Conservation (phyloP, 768 basidiomycete genomes). For the Suillus brevipes region DNA sequence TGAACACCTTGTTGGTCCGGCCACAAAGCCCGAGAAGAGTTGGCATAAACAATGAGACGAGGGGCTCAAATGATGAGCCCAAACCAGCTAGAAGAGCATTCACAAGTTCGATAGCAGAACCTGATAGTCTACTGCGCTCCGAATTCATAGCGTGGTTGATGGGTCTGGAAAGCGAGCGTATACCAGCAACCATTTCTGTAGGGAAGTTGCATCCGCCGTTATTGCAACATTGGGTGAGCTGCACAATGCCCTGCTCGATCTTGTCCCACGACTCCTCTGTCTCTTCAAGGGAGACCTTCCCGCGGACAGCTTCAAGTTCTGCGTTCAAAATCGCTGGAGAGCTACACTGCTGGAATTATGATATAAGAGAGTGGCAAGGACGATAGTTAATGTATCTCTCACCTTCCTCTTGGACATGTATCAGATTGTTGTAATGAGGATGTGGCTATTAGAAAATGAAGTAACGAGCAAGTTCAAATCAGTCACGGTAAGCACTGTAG, state of each 20-base stretch:
- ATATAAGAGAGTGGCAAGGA: background rate
- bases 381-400: background rate
- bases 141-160: slow-evolving; percentile 64
- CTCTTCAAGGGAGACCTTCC: slow-evolving; percentile 50
- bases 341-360: slow-evolving; percentile 33
- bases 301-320: slow-evolving; percentile 45
- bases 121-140: slow-evolving; percentile 73
- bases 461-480: slow-evolving; percentile 10
- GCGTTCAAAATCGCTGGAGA: slow-evolving; percentile 32
- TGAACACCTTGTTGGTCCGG: slow-evolving; percentile 77
- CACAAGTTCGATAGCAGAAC: slow-evolving; percentile 65
- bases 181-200: slow-evolving; percentile 46
- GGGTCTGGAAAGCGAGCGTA: slow-evolving; percentile 54
- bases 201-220: slow-evolving; percentile 55
- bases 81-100: slow-evolving; percentile 52
- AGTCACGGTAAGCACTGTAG: slow-evolving; percentile 4
- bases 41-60: slow-evolving; percentile 68
- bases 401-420: slow-evolving; percentile 35
- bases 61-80: slow-evolving; percentile 61
- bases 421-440: background rate
- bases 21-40: slow-evolving; percentile 65
- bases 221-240: slow-evolving; percentile 49
- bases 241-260: slow-evolving; percentile 51
- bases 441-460: background rate
- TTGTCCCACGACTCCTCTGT: slow-evolving; percentile 82